These are phyloP conservation scores for Linnemannia zychae DNA, from an alignment of 192 early-diverging fungal species.

Conservation along the genomic window DNA sequence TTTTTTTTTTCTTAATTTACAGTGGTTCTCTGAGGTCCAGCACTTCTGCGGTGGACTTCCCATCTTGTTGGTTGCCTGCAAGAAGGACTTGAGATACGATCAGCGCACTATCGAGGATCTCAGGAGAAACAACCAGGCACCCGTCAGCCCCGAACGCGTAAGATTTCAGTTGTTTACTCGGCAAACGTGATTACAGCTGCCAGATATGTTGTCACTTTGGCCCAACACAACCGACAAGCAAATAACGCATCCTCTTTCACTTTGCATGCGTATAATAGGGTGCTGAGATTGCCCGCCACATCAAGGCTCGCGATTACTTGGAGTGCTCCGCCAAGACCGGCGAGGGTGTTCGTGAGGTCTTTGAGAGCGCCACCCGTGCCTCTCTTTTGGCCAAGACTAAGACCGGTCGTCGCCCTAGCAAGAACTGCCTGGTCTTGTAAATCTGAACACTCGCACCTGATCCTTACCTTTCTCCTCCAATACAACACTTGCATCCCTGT, in stretches of 20 bases:
- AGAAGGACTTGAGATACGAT: constrained; percentile 92
- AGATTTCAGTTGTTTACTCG: constrained; percentile 21
- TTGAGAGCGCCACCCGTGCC: constrained; percentile 89
- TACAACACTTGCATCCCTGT: background rate
- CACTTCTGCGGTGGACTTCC: constrained; percentile 90
- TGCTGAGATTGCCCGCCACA: constrained; percentile 79
- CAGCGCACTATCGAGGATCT: constrained; percentile 82
- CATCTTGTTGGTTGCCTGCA: constrained; percentile 88
- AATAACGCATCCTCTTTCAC: background rate
- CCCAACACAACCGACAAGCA: constrained; percentile 62
- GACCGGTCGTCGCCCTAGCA: constrained; percentile 22
- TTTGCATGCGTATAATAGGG: constrained; percentile 62
- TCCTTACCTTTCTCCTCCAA: background rate
- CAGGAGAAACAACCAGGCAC: constrained; percentile 79
- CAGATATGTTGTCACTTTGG: background rate
- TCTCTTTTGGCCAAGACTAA: constrained; percentile 65
- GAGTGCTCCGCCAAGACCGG: constrained; percentile 91
- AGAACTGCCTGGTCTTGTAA: constrained; percentile 46
- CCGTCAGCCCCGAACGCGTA: constrained; percentile 83
- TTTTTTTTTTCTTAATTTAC: too few relatives aligned
- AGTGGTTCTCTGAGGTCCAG: constrained; percentile 94
- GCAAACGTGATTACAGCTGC: too few relatives aligned
- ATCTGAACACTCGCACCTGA: background rate
- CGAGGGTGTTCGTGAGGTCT: constrained; percentile 88
- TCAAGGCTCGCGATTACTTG: constrained; percentile 88